phyloP scores from a whole-genome alignment of 2,329 filamentous ascomycete genomes.

The Lomentospora prolificans region DNA sequence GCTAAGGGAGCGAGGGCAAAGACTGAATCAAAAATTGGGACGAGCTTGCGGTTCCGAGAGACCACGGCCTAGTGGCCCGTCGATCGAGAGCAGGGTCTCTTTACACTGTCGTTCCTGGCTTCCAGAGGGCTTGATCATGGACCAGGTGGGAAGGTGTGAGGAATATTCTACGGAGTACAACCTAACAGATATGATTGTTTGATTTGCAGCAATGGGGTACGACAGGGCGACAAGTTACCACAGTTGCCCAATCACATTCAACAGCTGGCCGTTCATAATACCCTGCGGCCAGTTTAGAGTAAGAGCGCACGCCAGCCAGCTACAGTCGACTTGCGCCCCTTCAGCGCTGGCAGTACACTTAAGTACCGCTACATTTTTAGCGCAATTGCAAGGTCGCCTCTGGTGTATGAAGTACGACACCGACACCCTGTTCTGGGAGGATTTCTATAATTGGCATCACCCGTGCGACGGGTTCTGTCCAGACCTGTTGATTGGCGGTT shows the following conservation, averaged over 20 bases:
- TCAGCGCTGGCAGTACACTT: neutral
- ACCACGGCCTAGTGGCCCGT: neutral
- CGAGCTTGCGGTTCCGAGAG: neutral
- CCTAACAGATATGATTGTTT: neutral
- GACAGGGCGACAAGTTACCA: neutral
- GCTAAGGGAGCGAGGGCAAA: neutral
- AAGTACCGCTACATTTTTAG: neutral
- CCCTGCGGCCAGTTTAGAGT: too few relatives aligned
- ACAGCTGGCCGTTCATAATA: too few relatives aligned
- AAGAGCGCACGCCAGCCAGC: too few relatives aligned
- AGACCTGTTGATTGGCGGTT: neutral
- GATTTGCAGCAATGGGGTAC: neutral
- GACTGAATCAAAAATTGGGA: neutral
- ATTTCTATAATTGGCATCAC: slow-evolving; percentile 3
- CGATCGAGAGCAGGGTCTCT: neutral
- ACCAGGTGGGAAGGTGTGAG: neutral
- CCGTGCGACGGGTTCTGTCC: neutral
- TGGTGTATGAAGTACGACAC: neutral
- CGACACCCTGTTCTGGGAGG: neutral
- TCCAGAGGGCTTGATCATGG: neutral
- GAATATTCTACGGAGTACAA: neutral
- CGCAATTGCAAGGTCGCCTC: neutral
- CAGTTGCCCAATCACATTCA: neutral
- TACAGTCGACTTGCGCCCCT: neutral
- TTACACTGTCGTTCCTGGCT: neutral